Base-by-base conservation (phyloP, 805 yeast genomes). In the Kodamaea fukazawae region DNA sequence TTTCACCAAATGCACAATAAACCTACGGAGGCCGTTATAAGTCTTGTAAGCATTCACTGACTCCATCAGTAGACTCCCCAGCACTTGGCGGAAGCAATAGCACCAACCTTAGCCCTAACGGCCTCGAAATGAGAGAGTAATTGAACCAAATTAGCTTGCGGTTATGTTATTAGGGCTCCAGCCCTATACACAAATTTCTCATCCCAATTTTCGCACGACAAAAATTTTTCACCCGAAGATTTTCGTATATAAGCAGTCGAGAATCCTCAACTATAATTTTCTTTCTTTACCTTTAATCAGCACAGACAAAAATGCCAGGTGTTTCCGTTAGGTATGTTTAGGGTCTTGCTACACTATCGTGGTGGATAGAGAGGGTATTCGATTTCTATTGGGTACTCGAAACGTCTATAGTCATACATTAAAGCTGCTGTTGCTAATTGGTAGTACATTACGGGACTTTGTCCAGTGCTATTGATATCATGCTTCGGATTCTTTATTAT, bases 311-410 rank as follows among this genome's bases (percentile, higher is more conserved):
- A 65, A 88, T 88, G 96, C 85, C 95, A 81, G 96, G 96, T 86
- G 90, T 83, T 82, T 83, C 96, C 79, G 96, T 88, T 74, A 87
- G 91, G 96, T 86, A 86, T 68, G 95, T 85, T 48, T 37, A 32
- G 34, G 44, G 41, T 23, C 32, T 13, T 32, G 36, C 25, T 36
- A 11, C 29, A 39, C 47, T 52, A 56, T 54, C 54, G 55, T 54
- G 57, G 58, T 51, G 55, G 58, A 52, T 50, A 45, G 54, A 38
- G 52, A 50, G 55, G 34, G 44, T 40, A 25, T 34, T 12, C 37
- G 8, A 20, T 26, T 22, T 16, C 13, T 10, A 25, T 25, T 25
- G 28, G 27, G 18, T 38, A 20, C 38, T 34, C 42, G 42, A 39
- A 36, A 29, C 42, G 42, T 39, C 38, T 39, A 39, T 39, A 39